Evolutionary conservation across 108 stramenopile species (phyloP).

Genomic region (Tribonema minus): DNA sequence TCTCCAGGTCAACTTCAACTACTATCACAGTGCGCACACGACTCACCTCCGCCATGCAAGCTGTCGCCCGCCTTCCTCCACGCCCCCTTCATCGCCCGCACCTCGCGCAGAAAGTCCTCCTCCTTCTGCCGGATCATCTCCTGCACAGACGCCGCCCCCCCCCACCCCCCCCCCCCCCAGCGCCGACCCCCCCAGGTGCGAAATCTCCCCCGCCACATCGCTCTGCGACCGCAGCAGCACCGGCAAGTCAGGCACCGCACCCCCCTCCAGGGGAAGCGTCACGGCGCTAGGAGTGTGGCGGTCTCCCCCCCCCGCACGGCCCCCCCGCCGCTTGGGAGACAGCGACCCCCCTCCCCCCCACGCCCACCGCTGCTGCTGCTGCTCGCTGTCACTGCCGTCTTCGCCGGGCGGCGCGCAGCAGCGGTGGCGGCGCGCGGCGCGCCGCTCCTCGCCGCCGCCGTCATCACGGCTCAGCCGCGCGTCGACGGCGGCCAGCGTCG

Average conservation of each 20-base stretch:
- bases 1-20: too few species aligned
- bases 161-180: not conserved
- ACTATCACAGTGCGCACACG: too few species aligned
- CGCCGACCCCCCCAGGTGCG: not conserved
- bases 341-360: not conserved
- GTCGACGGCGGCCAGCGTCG: constrained; percentile 38
- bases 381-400: not conserved
- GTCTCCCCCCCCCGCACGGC: too few species aligned
- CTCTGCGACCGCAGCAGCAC: not conserved
- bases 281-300: too few species aligned
- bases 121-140: constrained; percentile 49
- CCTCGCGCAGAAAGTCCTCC: constrained; percentile 48
- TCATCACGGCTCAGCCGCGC: not conserved
- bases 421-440: not conserved
- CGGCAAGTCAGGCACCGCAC: not conserved
- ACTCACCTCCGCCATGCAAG: too few species aligned
- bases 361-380: not conserved
- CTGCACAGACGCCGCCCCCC: not conserved
- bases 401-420: not conserved
- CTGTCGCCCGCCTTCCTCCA: too few species aligned
- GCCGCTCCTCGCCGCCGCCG: not conserved
- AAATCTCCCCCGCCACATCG: not conserved
- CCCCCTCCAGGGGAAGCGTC: too few species aligned
- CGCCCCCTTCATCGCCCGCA: too few species aligned
- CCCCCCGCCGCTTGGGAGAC: not conserved